phyloP scores from a whole-genome alignment of 2,329 filamentous ascomycete species.

The Aspergillus melleus region DNA sequence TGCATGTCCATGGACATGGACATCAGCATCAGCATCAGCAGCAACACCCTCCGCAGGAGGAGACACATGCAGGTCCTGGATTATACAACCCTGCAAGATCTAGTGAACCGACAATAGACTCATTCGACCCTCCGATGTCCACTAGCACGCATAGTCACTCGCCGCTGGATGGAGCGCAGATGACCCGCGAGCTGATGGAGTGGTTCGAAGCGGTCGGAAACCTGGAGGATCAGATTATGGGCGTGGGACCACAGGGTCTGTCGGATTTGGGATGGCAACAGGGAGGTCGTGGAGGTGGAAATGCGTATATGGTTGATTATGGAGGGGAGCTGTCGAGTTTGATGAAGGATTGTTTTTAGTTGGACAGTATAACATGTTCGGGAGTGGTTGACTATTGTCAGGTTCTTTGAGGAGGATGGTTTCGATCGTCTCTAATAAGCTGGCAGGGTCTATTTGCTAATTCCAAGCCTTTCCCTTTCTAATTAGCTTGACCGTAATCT shows the following conservation, averaged over 20 bases:
- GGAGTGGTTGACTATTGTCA: too few relatives aligned
- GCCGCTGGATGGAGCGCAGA: slow-evolving; percentile 55
- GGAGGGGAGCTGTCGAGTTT: slow-evolving; percentile 61
- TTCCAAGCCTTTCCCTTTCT: too few relatives aligned
- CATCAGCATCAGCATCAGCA: slow-evolving; percentile 14
- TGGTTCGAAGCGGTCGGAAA: slow-evolving; percentile 64
- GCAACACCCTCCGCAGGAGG: not conserved
- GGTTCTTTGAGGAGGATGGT: too few relatives aligned
- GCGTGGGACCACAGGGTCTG: slow-evolving; percentile 26
- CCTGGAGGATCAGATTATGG: slow-evolving; percentile 44
- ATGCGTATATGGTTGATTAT: slow-evolving; percentile 47
- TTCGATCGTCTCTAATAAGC: too few relatives aligned
- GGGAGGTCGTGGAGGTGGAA: slow-evolving; percentile 9
- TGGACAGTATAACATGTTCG: too few relatives aligned
- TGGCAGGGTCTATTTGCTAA: too few relatives aligned
- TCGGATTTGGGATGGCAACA: slow-evolving; percentile 22
- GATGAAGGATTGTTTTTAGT: slow-evolving; percentile 49
- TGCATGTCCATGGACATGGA: slow-evolving; percentile 35
- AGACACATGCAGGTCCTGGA: not conserved
- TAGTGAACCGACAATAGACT: not conserved
- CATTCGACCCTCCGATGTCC: not conserved
- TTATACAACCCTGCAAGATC: not conserved
- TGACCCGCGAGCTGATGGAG: slow-evolving; percentile 58
- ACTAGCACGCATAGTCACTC: slow-evolving; percentile 51
- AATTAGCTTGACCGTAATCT: too few relatives aligned